A percentile compares a stretch with the other conserved stretches of the same genome.
Evolutionary conservation across 2,329 filamentous ascomycete species (phyloP).

Genomic region (Colletotrichum truncatum): DNA sequence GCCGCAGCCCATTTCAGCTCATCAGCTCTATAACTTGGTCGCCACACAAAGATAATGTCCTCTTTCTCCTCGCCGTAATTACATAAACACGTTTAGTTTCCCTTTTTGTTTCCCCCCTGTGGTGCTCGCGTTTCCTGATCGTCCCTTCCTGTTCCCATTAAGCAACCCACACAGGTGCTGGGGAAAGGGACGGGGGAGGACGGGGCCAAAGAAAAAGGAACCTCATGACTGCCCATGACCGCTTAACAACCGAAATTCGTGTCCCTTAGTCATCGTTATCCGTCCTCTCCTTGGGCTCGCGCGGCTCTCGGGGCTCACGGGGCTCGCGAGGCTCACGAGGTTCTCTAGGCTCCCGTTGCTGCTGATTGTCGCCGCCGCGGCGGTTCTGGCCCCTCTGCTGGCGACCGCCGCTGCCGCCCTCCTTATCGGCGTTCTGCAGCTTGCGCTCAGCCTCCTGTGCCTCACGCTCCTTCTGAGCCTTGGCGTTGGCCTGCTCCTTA

Average conservation of each 20-base stretch:
- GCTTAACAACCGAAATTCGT: too few relatives aligned
- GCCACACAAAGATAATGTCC: background rate
- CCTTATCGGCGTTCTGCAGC: constrained; percentile 54
- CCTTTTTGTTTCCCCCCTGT: background rate
- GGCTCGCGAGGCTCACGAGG: constrained; percentile 25
- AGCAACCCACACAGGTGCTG: too few relatives aligned
- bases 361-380: constrained; percentile 40
- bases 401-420: constrained; percentile 39
- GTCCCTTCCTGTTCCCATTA: background rate
- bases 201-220: background rate
- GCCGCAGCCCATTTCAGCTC: background rate
- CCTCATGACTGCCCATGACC: background rate
- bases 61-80: constrained; percentile 24
- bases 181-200: background rate
- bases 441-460: constrained; percentile 76
- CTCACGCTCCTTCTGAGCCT: constrained; percentile 81
- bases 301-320: constrained; percentile 36
- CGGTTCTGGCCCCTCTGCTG: constrained; percentile 38
- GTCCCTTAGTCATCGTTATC: constrained; percentile 64
- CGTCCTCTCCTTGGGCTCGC: constrained; percentile 55
- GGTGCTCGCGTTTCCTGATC: background rate
- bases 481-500: constrained; percentile 82
- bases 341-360: constrained; percentile 39
- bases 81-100: constrained; percentile 19
- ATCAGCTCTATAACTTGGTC: constrained; percentile 1